phyloP scores from a whole-genome alignment of 1,284 basidiomycete species.

The Testicularia cyperi region DNA sequence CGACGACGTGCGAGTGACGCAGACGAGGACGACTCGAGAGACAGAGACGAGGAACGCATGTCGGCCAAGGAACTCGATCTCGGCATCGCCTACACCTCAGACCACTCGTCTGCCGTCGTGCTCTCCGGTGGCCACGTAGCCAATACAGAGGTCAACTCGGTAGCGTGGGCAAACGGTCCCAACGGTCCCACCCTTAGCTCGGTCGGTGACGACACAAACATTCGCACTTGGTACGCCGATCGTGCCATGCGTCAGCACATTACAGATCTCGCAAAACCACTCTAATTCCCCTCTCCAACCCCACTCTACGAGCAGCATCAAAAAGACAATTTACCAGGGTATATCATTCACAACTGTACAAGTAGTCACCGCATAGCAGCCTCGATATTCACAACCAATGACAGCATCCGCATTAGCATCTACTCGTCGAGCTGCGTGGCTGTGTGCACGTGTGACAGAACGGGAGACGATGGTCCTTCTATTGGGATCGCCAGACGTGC shows the following conservation, averaged over 20 bases:
- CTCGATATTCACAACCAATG: no score
- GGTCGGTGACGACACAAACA: constrained; percentile 48
- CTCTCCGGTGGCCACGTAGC: constrained; percentile 14
- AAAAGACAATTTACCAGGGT: no score
- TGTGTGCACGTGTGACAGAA: no score
- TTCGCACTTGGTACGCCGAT: constrained; percentile 63
- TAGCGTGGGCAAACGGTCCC: constrained; percentile 49
- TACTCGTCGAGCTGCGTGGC: no score
- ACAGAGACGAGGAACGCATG: constrained; percentile 15
- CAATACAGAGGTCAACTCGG: constrained; percentile 53
- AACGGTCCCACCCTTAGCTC: constrained; percentile 49
- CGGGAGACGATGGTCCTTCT: no score
- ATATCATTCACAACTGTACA: no score
- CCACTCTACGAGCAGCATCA: no score
- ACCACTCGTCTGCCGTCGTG: constrained; percentile 7
- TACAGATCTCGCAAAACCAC: background rate
- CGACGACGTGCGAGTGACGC: background rate
- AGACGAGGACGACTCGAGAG: background rate
- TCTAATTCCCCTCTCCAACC: no score
- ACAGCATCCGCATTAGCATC: no score
- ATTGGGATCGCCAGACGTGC: constrained; percentile 70
- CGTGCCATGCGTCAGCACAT: constrained; percentile 13
- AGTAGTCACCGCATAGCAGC: no score
- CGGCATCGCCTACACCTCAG: constrained; percentile 13
- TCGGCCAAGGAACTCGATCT: constrained; percentile 6